Conservation (phyloP, 495 filamentous ascomycete genomes). For the Diplogelasinospora grovesii region DNA sequence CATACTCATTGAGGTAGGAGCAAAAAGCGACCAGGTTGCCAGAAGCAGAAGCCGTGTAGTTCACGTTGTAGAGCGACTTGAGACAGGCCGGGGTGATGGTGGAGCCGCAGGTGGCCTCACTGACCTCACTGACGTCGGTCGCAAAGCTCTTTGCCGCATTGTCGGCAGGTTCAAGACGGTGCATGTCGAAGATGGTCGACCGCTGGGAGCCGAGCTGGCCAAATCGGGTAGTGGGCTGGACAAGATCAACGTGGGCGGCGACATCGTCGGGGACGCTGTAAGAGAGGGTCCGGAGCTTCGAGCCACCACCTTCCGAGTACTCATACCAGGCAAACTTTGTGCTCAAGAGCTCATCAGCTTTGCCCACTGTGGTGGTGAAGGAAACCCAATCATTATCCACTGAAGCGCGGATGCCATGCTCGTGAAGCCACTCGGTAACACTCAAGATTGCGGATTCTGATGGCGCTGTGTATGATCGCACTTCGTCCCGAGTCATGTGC, state of each 20-base stretch:
- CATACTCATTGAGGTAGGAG: slow-evolving; percentile 51
- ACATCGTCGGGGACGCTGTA: slow-evolving; percentile 60
- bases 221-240: slow-evolving; percentile 66
- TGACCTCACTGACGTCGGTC: slow-evolving; percentile 22
- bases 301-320: slow-evolving; percentile 31
- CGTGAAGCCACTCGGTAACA: slow-evolving; percentile 44
- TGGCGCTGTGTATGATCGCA: slow-evolving; percentile 47
- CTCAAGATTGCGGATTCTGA: slow-evolving; percentile 34
- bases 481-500: slow-evolving; percentile 45
- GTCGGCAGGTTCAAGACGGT: slow-evolving; percentile 7
- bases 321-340: slow-evolving; percentile 38
- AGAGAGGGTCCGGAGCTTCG: slow-evolving; percentile 47
- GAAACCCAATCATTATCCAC: slow-evolving; percentile 41
- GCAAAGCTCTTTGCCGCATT: slow-evolving; percentile 4
- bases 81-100: slow-evolving; percentile 55
- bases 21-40: slow-evolving; percentile 33
- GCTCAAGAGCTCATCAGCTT: slow-evolving; percentile 41
- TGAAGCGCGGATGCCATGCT: slow-evolving; percentile 40
- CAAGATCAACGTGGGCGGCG: slow-evolving; percentile 52
- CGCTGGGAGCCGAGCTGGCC: slow-evolving; percentile 22
- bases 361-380: slow-evolving; percentile 42
- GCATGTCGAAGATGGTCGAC: slow-evolving; percentile 24
- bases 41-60: slow-evolving; percentile 17
- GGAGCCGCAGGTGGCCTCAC: slow-evolving; percentile 29
- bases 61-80: slow-evolving; percentile 51